These are phyloP conservation scores for Botrytis aclada DNA, from an alignment of 2,329 filamentous ascomycete species.

Conservation along the genomic window DNA sequence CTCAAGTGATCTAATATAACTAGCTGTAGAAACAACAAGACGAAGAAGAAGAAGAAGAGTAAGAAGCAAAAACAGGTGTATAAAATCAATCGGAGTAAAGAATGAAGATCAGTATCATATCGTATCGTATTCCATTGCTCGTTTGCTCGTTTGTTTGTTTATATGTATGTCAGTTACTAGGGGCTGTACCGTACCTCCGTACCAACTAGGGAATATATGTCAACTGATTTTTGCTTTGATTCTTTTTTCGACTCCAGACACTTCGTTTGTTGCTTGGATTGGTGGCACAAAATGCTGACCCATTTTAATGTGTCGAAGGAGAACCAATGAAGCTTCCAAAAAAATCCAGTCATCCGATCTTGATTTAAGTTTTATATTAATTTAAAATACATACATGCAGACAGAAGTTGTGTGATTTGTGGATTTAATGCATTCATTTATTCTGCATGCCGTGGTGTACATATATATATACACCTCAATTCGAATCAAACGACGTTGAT, in stretches of 20 bases:
- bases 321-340: not conserved
- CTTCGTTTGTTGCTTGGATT: not conserved
- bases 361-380: not conserved
- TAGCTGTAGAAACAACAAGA: not conserved
- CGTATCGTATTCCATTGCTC: not conserved
- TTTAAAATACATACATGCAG: not conserved
- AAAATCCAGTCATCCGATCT: not conserved
- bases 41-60: no score
- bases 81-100: conserved; percentile 5
- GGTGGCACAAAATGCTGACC: not conserved
- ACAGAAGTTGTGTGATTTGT: not conserved
- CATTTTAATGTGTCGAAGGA: not conserved
- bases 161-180: not conserved
- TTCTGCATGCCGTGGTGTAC: not conserved
- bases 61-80: conserved; percentile 5
- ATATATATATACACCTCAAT: not conserved
- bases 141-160: not conserved
- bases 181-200: not conserved
- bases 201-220: no score
- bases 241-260: not conserved
- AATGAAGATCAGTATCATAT: not conserved
- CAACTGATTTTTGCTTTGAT: no score
- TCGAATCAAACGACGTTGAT: not conserved
- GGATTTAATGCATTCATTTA: not conserved
- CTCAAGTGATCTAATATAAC: not conserved